phyloP scores from a whole-genome alignment of 306 rosid genomes.

The Pterocarpus santalinus region DNA sequence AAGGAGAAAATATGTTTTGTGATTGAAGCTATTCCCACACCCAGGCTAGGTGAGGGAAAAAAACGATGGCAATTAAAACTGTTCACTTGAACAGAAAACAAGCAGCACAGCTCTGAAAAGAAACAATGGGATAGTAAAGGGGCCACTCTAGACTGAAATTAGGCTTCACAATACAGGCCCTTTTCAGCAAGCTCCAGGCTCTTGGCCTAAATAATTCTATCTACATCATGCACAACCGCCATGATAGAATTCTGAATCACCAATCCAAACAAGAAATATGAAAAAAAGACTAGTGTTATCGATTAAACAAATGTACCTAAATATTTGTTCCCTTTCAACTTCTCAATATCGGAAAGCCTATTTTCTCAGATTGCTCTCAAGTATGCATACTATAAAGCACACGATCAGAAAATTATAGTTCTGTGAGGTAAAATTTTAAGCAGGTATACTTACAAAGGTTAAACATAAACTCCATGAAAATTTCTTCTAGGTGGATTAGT shows the following conservation, averaged over 20 bases:
- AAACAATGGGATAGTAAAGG: neutral
- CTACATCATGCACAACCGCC: neutral
- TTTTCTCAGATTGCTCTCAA: conserved; percentile 19
- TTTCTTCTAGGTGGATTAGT: no score
- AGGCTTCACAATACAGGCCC: neutral
- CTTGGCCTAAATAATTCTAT: conserved; percentile 13
- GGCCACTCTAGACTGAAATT: neutral
- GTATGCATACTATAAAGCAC: no score
- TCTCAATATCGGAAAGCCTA: conserved; percentile 23
- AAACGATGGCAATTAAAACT: neutral
- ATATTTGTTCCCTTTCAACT: conserved; percentile 3
- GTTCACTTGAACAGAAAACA: neutral
- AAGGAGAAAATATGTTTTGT: neutral
- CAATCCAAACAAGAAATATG: conserved; percentile 10
- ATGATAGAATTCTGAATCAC: conserved; percentile 12
- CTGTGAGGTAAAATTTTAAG: neutral
- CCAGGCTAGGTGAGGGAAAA: neutral
- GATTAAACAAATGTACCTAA: neutral
- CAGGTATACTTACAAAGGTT: neutral
- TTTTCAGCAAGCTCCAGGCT: neutral
- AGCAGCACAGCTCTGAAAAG: neutral
- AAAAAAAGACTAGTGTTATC: no score
- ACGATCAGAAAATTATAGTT: neutral
- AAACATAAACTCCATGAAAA: no score
- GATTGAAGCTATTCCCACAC: neutral